These are phyloP conservation scores for Candida patagonica DNA, from an alignment of 805 yeast species.

Conservation along the genomic window DNA sequence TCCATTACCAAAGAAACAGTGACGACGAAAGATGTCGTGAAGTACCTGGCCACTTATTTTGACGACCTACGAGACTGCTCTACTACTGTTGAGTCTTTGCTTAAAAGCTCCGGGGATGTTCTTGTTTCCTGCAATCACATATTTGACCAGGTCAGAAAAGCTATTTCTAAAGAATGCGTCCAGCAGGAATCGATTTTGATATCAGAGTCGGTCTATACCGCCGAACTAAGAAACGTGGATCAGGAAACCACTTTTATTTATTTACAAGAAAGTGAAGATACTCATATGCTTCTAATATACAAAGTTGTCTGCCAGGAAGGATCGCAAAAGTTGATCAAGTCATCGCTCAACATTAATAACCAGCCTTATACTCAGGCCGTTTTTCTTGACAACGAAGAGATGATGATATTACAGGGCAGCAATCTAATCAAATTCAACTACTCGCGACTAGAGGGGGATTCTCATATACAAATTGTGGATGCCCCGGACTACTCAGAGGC, in stretches of 20 bases:
- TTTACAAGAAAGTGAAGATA: background rate
- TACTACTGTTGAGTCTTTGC: background rate
- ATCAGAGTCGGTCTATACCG: background rate
- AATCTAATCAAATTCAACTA: constrained; percentile 1
- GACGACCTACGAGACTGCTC: no score
- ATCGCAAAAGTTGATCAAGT: background rate
- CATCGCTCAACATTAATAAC: background rate
- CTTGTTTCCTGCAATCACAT: constrained; percentile 2
- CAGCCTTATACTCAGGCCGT: constrained; percentile 6
- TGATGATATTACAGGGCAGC: constrained; percentile 6
- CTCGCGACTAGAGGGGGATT: background rate
- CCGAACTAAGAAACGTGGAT: background rate
- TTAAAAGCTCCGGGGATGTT: background rate
- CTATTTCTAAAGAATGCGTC: constrained; percentile 1
- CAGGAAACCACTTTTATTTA: background rate
- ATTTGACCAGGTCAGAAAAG: constrained; percentile 4
- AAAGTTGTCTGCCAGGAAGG: background rate
- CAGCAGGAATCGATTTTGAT: background rate
- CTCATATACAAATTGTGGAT: background rate
- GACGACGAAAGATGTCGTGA: constrained; percentile 13
- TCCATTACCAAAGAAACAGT: constrained; percentile 7
- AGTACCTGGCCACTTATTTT: constrained; percentile 3
- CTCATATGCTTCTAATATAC: background rate
- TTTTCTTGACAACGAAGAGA: constrained; percentile 9
- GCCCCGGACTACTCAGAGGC: background rate